Conservation (phyloP, 148 eudicot genomes). For the Rhododendron henanense region DNA sequence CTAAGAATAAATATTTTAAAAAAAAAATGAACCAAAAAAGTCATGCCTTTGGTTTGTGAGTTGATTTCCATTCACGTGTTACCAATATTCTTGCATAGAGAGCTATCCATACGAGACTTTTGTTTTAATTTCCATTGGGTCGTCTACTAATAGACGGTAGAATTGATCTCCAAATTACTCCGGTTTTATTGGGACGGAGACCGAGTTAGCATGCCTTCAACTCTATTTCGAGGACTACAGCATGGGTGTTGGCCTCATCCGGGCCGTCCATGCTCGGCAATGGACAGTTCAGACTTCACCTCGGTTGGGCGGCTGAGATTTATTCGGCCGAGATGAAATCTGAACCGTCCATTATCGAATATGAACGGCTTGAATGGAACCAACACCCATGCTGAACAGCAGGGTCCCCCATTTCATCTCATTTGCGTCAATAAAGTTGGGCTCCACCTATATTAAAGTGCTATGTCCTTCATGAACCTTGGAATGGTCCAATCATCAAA, state of each 20-base stretch:
- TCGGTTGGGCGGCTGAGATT: too few relatives aligned
- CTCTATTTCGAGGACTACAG: too few relatives aligned
- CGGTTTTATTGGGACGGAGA: background rate
- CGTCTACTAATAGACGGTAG: background rate
- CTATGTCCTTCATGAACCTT: background rate
- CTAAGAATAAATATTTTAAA: too few relatives aligned
- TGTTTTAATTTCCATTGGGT: background rate
- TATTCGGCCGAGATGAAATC: too few relatives aligned
- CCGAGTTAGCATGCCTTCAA: background rate
- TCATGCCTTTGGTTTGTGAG: background rate
- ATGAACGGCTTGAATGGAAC: too few relatives aligned
- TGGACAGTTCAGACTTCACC: too few relatives aligned
- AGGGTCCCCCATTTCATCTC: too few relatives aligned
- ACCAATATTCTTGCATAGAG: background rate
- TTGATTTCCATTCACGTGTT: background rate
- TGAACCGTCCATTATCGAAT: too few relatives aligned
- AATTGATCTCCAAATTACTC: background rate
- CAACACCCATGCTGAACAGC: too few relatives aligned
- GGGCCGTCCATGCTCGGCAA: rapidly evolving
- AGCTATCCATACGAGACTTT: background rate
- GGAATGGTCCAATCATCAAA: background rate
- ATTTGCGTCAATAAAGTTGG: background rate
- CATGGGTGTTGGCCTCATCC: too few relatives aligned
- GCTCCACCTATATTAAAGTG: background rate
- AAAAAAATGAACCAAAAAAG: too few relatives aligned